Evolutionary conservation across 2,329 filamentous ascomycete genomes (phyloP), one percentile per base, ranked within the genome.

Genomic region (Allantophomopsis lycopodina): DNA sequence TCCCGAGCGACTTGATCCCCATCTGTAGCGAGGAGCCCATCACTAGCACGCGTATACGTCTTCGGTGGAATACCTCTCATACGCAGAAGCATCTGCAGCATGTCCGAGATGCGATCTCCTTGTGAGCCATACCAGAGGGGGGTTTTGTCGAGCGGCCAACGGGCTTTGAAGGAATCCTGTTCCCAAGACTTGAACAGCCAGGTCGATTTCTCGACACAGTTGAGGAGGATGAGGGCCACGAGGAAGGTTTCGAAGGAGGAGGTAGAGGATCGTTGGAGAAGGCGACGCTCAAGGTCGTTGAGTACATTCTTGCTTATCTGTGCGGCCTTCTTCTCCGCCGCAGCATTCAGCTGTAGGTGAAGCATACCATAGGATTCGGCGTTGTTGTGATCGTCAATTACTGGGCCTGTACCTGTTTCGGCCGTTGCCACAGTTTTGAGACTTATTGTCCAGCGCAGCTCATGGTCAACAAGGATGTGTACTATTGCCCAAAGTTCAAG

Each of bases 171-270:
- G 37, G 71, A 69, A 40, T 73, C 67, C 51, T 79, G 71, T 48
- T 79, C 74, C 74, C 75, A 81, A 2, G 72, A 74, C 45, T 78
- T 77, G 59, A 79, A 79, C 1, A 73, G 70, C 76, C 76, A 81
- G 0, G 75, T 79, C 0, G 73, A 75, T 58, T 79, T 80, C 52
- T 81, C 76, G 12, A 79, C 64, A 46, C 73, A 78, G 50, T 77
- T 78, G 36, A 80, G 65, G 44, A 79, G 69, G 40, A 80, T 69
- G 40, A 80, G 55, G 3, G 72, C 68, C 2, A 74, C 69, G 16
- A 79, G 65, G 49, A 76, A 79, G 57, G 76, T 71, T 46, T 68
- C 68, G 49, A 76, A 77, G 23, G 69, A 69, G 39, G 74, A 65
- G 48, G 68, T 72, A 41, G 65, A 66, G 50, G 76, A 74, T 55